These are phyloP conservation scores for Suillus cothurnatus DNA, from an alignment of 768 basidiomycete species.

Conservation along the genomic window DNA sequence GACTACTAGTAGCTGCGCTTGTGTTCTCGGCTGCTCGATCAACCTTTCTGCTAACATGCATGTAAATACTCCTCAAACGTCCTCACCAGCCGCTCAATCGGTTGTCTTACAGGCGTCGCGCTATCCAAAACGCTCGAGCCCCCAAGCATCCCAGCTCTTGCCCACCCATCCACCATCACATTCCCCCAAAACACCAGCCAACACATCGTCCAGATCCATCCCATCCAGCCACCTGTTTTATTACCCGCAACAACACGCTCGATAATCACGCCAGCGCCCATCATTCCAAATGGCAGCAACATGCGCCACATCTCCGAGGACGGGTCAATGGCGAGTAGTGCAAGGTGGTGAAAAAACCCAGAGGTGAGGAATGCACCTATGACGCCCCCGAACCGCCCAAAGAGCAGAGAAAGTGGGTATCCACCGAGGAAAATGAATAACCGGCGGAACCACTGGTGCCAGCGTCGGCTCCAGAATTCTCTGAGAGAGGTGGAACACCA, in stretches of 20 bases:
- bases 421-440: conserved; percentile 35
- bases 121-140: conserved; percentile 12
- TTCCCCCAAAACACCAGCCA: conserved; percentile 29
- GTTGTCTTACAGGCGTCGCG: conserved; percentile 9
- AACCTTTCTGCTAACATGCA: background rate
- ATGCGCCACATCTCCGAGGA: conserved; percentile 45
- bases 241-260: conserved; percentile 39
- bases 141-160: conserved; percentile 16
- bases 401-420: conserved; percentile 32
- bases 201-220: conserved; percentile 38
- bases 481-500: conserved; percentile 38
- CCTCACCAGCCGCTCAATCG: conserved; percentile 15
- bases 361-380: conserved; percentile 61
- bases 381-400: conserved; percentile 51
- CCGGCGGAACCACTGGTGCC: conserved; percentile 40
- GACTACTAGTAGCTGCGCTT: background rate
- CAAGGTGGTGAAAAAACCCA: conserved; percentile 54
- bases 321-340: conserved; percentile 51
- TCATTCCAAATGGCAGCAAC: conserved; percentile 54
- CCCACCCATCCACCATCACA: conserved; percentile 26
- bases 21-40: background rate
- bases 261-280: conserved; percentile 50
- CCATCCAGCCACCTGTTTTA: conserved; percentile 31
- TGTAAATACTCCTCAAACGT: conserved; percentile 20
- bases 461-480: conserved; percentile 41